Base-by-base conservation (phyloP, 202 grass and related monocot species). In the Tripidium arundinaceum region DNA sequence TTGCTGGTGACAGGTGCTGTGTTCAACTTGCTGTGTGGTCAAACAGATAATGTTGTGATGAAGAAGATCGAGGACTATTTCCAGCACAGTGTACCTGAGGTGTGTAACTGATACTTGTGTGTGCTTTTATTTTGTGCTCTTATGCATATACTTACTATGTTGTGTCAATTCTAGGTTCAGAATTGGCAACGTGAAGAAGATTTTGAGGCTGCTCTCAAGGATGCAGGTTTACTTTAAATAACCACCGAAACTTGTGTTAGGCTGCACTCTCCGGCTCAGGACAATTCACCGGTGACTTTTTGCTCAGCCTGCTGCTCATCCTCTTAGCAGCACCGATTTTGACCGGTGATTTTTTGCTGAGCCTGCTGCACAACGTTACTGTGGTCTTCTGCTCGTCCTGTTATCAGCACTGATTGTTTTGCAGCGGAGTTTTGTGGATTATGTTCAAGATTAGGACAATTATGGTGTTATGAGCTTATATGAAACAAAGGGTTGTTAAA, bases 161-260 rank as follows among this genome's bases (percentile, higher is more conserved):
- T 65, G 6, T 47, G 50, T 37, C n/a, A 13, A 81, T 73, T 68
- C 60, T 74, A 97, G 93, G 68, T 98, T 18, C 86, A 65, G 9
- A 87, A 89, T 78, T 98, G 96, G 96, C 65, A 86, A 78, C 93
- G 88, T 0, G 96, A 95, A 78, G 90, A 91, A 77, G 71, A 89
- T 72, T 98, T 98, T 81, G 96, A 95, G 82, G 78, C 85, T 65
- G 96, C 96, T 50, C 92, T 98, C 11, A 93, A 93, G 81, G 92
- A 95, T 70, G 96, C 96, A 0, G 96, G 96, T 68, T 82, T 98
- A 52, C 82, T 95, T 38, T 60, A 75, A 79, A 67, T 79, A 69
- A 78, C 59, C 11, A 39, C 70, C 10, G 19, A 70, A 81, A 39
- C 29, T 31, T 77, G 40, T 52, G 61, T 14, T 59, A 21, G 40